Conservation (phyloP, 1,139 yeast species). For the Saccharomyces uvarum region DNA sequence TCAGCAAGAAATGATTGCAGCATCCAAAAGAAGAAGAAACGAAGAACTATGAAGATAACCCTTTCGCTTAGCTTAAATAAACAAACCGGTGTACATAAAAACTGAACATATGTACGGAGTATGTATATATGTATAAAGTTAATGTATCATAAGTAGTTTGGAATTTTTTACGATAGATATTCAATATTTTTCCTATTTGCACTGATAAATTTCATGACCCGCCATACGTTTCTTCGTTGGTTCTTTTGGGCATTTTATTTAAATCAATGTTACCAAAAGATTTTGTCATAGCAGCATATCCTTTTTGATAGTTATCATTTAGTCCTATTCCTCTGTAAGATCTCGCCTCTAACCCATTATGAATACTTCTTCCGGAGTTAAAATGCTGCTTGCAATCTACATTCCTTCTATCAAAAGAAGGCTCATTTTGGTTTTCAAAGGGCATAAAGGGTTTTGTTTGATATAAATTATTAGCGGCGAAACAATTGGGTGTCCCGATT, state of each 20-base stretch:
- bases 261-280: neutral
- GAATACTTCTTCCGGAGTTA: neutral
- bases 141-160: neutral
- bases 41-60: neutral
- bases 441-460: neutral
- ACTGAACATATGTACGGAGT: neutral
- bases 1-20: slow-evolving; percentile 66
- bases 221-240: neutral
- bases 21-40: slow-evolving; percentile 57
- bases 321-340: neutral
- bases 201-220: neutral
- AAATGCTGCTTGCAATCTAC: neutral
- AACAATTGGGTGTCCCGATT: neutral
- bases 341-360: neutral
- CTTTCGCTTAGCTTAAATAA: neutral
- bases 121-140: neutral
- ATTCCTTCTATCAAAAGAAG: neutral
- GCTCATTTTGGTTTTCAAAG: neutral
- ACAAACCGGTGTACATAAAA: neutral
- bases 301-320: neutral
- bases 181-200: neutral
- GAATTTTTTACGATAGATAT: neutral
- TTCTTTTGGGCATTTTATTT: neutral
- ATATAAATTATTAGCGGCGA: neutral
- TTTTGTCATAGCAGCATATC: neutral